Evolutionary conservation across 1,139 yeast species (phyloP).

Genomic region (Saccharomyces hybrid): DNA sequence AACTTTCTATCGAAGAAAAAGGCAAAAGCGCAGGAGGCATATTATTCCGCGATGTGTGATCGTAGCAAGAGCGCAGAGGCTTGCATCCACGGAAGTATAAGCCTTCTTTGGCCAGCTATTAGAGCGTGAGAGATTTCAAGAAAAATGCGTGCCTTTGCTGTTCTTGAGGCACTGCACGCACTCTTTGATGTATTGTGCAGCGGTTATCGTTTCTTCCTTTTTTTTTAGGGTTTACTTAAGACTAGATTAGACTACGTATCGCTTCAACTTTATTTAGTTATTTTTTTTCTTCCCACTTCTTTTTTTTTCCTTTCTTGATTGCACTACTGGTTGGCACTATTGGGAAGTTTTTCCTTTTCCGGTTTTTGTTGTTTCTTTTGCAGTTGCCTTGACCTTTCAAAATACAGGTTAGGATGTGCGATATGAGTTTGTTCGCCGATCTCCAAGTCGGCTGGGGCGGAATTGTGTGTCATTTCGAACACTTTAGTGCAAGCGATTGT

Average conservation of each 20-base stretch:
- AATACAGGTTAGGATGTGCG: conserved; percentile 81
- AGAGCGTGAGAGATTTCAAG: not conserved
- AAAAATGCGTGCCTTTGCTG: not conserved
- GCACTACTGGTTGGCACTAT: not conserved
- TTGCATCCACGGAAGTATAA: not conserved
- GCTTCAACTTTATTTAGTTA: not conserved
- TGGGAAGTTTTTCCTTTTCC: conserved; percentile 20
- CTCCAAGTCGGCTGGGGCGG: conserved; percentile 33
- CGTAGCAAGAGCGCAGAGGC: not conserved
- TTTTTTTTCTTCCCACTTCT: not conserved
- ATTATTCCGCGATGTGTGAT: not conserved
- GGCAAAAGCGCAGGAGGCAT: not conserved
- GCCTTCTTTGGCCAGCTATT: not conserved
- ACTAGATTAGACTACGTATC: not conserved
- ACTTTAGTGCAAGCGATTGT: conserved; percentile 88
- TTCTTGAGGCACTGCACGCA: not conserved
- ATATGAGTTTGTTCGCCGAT: conserved; percentile 50
- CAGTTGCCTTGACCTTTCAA: conserved; percentile 53
- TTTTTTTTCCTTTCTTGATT: too few relatives aligned
- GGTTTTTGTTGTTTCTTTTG: conserved; percentile 9
- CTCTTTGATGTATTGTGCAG: not conserved
- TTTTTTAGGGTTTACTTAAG: not conserved
- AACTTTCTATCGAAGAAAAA: not conserved
- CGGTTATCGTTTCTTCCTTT: conserved; percentile 1
- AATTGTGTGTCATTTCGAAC: conserved; percentile 54